Evolutionary conservation across 345 rosid species (phyloP), one percentile per base, ranked within the genome.

Genomic region (Eucalyptus sp.): DNA sequence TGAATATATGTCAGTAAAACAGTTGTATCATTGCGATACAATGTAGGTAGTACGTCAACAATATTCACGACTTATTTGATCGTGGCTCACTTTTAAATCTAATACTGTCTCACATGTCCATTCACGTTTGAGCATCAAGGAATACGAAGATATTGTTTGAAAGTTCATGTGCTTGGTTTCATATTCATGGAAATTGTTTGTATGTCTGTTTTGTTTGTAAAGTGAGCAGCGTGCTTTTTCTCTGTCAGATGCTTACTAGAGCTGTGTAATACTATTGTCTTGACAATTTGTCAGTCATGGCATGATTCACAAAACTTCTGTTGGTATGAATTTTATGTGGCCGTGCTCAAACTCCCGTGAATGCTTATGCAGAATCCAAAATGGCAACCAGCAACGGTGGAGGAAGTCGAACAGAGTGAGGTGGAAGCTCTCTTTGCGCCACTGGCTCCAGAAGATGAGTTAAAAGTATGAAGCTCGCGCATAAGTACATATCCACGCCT

Each of bases 311-410:
- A 76, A 76, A 76, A 41, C 12, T 76, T 51, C 48, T 90, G 88
- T 31, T 80, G 87, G 62, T 48, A 66, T 71, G 83, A 37, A 37
- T 37, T 71, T 71, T 71, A 37, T 31, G 46, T 10, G 13, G 41
- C 41, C 25, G 1, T 37, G 44, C 20, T 76, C 84, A 20, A 76
- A 4, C 20, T 20, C 48, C 84, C 12, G 3, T 20, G 46, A 76
- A 37, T 37, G 48, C 15, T 76, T 76, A 20, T 90, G 96, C 97
- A 96, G 99, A 96, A 96, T 51, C 99, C 99, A 20, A 95, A 91
- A 90, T 97, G 99, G 99, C 93, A 93, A 43, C 99, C 99, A 18
- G 89, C 94, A 49, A 94, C 94, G 68, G 79, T 97, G 92, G 96
- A 95, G 43, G 98, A 93, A 89, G 97, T 97, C 33, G 92, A 94